Evolutionary conservation across 805 yeast species (phyloP).

Genomic region (Candida nanaspora): DNA sequence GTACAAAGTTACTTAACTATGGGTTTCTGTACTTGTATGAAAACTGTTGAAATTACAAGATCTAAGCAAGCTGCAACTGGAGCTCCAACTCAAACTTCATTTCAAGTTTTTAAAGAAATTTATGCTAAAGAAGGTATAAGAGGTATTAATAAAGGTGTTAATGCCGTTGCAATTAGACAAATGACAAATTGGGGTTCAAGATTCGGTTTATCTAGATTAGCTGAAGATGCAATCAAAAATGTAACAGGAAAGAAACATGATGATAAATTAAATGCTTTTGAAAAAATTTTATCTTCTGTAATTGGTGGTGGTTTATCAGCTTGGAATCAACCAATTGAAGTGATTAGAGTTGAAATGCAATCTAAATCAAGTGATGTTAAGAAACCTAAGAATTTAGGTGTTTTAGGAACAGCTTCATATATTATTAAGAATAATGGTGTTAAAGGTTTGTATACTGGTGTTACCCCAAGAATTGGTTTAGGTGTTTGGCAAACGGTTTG

Average conservation of each 20-base stretch:
- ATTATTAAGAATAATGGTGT: constrained; percentile 79
- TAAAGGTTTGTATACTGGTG: constrained; percentile 91
- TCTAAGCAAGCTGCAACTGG: constrained; percentile 67
- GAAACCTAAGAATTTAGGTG: constrained; percentile 87
- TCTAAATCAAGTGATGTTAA: constrained; percentile 90
- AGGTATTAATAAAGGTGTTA: constrained; percentile 96
- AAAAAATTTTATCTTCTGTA: constrained; percentile 78
- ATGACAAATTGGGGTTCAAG: constrained; percentile 99
- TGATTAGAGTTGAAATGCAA: constrained; percentile 97
- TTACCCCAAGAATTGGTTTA: constrained; percentile 91
- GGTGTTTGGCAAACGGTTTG: constrained; percentile 98
- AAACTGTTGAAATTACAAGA: constrained; percentile 96
- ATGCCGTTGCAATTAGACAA: constrained; percentile 98
- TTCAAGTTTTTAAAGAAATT: constrained; percentile 81
- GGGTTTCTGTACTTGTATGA: constrained; percentile 99
- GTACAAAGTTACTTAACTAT: constrained; percentile 94
- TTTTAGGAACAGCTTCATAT: constrained; percentile 68
- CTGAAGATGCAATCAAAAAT: constrained; percentile 75
- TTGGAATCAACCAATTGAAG: constrained; percentile 99
- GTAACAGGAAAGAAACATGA: constrained; percentile 53
- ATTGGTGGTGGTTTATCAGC: constrained; percentile 97
- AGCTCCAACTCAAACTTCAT: constrained; percentile 63
- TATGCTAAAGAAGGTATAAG: constrained; percentile 80
- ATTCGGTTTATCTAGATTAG: constrained; percentile 86
- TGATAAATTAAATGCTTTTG: constrained; percentile 60